Percentiles rank a stretch among this genome's conserved stretches.
Evolutionary conservation across 805 yeast genomes (phyloP).

Genomic region (Metschnikowia shivogae): DNA sequence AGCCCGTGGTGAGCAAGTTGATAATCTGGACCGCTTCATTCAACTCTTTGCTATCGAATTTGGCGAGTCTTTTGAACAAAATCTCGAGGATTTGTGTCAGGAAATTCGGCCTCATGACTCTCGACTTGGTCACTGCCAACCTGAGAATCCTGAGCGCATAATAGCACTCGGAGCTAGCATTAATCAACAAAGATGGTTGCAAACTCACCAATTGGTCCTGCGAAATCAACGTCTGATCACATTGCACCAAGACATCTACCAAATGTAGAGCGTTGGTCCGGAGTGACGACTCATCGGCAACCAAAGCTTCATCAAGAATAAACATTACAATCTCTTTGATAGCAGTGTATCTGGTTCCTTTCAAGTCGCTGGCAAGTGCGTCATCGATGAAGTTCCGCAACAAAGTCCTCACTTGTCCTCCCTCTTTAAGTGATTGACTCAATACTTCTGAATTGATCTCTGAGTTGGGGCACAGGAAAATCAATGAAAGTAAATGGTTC

Average conservation of each 20-base stretch:
- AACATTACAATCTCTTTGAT: constrained; percentile 2
- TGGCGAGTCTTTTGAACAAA: constrained; percentile 55
- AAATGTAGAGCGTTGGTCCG: constrained; percentile 34
- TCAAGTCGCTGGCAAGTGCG: neutral
- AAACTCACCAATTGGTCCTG: constrained; percentile 65
- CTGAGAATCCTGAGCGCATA: constrained; percentile 54
- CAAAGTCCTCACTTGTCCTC: constrained; percentile 24
- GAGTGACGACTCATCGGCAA: neutral
- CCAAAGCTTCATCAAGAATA: constrained; percentile 6
- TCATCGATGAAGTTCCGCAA: constrained; percentile 3
- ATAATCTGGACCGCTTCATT: constrained; percentile 72
- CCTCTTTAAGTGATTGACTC: neutral
- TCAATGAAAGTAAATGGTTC: constrained; percentile 24
- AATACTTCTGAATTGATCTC: neutral
- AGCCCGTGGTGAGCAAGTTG: constrained; percentile 50
- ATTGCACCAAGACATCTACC: constrained; percentile 52
- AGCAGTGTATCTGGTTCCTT: neutral
- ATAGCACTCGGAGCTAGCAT: constrained; percentile 39
- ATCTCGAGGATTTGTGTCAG: constrained; percentile 46
- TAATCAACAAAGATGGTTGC: constrained; percentile 61
- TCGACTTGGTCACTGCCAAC: constrained; percentile 41
- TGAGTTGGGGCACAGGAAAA: constrained; percentile 16
- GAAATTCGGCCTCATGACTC: constrained; percentile 48
- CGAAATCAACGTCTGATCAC: constrained; percentile 48
- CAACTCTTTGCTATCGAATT: constrained; percentile 55